Evolutionary conservation across 768 basidiomycete species (phyloP), one percentile per base, ranked within the genome.

Genomic region (Cyclocybe aegerita): DNA sequence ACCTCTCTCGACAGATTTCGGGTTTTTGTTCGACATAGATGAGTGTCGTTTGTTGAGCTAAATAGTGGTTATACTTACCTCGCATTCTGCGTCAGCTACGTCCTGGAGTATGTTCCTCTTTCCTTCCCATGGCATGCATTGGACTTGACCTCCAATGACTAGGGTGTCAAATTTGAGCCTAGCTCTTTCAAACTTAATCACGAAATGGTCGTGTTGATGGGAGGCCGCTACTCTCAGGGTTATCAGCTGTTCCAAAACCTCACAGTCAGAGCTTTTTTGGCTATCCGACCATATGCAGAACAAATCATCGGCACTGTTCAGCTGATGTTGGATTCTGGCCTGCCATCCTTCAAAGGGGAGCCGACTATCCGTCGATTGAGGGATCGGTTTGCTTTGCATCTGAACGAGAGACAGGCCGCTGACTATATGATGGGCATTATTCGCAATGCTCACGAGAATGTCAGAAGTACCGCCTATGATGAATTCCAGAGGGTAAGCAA

Each of bases 81-180:
- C 43, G 37, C 39, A 48, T 53, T 53, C 43, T 63, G 29, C 16
- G 40, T 48, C 57, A 54, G 60, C 65, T 72, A 86, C 83, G 87
- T 61, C 88, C 89, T 37, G 89, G 88, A 72, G 87, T 88, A 57
- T 37, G 75, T 67, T 17, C 8, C 40, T 36, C 39, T 42, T 35
- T 30, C 9, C 14, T 43, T 43, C 54, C 39, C 35, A 51, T 48
- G 4, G 39, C 33, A 40, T 40, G 3, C 23, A 31, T 43, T 12
- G n/a, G 49, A 34, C 50, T 17, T 55, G 16, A 57, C 9, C 32
- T 23, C 38, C 14, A 36, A 55, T 48, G 23, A 23, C 35, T 59
- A 93, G 93, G 93, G 97, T 52, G 90, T 99, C 69, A 99, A 98
- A 78, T 99, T 99, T 65, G 97, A 99, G 64, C 96, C 97, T 0